Conservation (phyloP, 169 alveolate genomes). For the Amoebophrya sp. region DNA sequence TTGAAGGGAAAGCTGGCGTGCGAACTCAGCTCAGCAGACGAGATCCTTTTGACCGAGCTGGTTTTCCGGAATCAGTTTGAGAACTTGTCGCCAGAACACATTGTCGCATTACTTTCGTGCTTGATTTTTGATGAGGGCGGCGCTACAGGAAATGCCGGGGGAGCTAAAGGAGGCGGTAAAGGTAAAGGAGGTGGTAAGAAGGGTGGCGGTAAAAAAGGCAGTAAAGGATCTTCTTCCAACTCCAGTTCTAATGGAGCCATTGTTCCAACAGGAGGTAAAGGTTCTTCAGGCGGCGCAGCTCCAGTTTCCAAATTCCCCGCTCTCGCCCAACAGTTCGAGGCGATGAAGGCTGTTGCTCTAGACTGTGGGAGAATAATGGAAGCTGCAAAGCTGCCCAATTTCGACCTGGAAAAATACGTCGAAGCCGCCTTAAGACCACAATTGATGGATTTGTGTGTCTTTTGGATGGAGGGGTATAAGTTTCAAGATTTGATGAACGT, state of each 20-base stretch:
- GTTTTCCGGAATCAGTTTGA: conserved; percentile 83
- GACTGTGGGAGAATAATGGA: background rate
- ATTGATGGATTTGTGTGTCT: conserved; percentile 64
- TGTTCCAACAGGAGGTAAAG: background rate
- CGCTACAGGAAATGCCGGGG: background rate
- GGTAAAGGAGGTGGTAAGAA: background rate
- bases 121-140: conserved; percentile 71
- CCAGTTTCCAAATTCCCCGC: background rate
- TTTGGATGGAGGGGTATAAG: conserved; percentile 93
- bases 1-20: conserved; percentile 96
- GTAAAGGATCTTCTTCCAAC: background rate
- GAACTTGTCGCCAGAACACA: conserved; percentile 70
- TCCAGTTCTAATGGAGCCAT: background rate
- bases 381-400: background rate
- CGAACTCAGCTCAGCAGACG: conserved; percentile 96
- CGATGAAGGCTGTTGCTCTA: conserved; percentile 38
- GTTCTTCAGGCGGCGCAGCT: background rate
- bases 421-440: conserved; percentile 41
- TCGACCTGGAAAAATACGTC: conserved; percentile 29
- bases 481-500: conserved; percentile 84
- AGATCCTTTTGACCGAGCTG: conserved; percentile 89
- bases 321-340: background rate
- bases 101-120: conserved; percentile 76
- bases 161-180: background rate
- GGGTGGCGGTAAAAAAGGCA: background rate